These are phyloP conservation scores for Karstenula rhodostoma DNA, from an alignment of 2,329 filamentous ascomycete species.

Conservation along the genomic window DNA sequence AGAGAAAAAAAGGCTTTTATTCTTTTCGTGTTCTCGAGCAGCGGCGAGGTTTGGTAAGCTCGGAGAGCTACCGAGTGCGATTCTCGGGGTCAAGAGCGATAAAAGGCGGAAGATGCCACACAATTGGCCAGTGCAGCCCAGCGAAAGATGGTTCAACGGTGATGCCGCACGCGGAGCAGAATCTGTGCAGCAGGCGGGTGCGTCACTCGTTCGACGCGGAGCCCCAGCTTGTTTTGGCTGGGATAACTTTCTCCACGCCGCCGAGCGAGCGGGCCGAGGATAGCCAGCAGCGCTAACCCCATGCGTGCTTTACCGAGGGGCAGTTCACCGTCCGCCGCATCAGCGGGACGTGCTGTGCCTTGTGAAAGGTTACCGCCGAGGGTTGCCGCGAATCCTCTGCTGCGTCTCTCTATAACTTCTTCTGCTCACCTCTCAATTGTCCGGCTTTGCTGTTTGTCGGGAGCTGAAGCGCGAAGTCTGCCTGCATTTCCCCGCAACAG, in stretches of 20 bases:
- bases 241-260: slow-evolving; percentile 39
- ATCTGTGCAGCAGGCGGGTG: slow-evolving; percentile 2
- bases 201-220: neutral
- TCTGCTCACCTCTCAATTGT: slow-evolving; percentile 10
- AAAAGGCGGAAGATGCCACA: slow-evolving; percentile 24
- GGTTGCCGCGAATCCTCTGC: slow-evolving; percentile 37
- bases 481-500: slow-evolving; percentile 27
- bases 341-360: slow-evolving; percentile 30
- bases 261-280: slow-evolving; percentile 40
- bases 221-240: slow-evolving; percentile 20
- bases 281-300: slow-evolving; percentile 36
- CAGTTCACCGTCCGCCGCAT: slow-evolving; percentile 35
- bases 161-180: slow-evolving; percentile 21
- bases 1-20: slow-evolving; percentile 20
- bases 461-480: slow-evolving; percentile 22
- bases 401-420: slow-evolving; percentile 18
- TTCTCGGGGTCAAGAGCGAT: slow-evolving; percentile 18
- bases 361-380: slow-evolving; percentile 38
- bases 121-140: slow-evolving; percentile 6
- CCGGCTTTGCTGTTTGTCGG: slow-evolving; percentile 19
- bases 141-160: slow-evolving; percentile 4
- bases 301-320: slow-evolving; percentile 43
- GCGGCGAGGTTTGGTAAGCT: slow-evolving; percentile 26
- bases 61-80: slow-evolving; percentile 25
- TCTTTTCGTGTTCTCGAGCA: slow-evolving; percentile 13